These are phyloP conservation scores for Fusarium siculi DNA, from an alignment of 2,329 filamentous ascomycete species.

Conservation along the genomic window DNA sequence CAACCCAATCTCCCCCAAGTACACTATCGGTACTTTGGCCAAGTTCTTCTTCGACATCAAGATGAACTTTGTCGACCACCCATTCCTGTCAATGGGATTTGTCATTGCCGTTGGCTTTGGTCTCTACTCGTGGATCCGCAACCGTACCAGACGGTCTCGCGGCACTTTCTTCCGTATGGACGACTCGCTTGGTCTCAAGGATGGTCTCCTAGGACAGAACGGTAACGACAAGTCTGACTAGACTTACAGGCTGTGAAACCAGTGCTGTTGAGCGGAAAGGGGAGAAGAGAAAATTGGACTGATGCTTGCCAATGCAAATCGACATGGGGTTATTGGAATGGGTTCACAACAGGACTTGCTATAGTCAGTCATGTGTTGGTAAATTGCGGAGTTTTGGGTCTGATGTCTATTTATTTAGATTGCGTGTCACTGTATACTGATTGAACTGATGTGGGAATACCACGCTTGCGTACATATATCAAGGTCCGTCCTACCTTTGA, in stretches of 20 bases:
- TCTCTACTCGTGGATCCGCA: conserved; percentile 63
- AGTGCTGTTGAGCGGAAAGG: neutral
- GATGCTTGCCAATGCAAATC: neutral
- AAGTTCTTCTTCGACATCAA: conserved; percentile 77
- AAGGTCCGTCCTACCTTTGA: conserved; percentile 2
- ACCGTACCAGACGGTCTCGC: conserved; percentile 63
- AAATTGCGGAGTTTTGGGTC: conserved; percentile 43
- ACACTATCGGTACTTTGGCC: conserved; percentile 77
- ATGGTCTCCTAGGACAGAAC: conserved; percentile 68
- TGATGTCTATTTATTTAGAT: conserved; percentile 21
- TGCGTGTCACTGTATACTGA: conserved; percentile 33
- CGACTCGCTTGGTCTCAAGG: conserved; percentile 68
- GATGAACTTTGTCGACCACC: conserved; percentile 67
- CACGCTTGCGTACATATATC: conserved; percentile 30
- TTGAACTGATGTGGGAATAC: conserved; percentile 16
- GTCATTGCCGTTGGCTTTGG: conserved; percentile 67
- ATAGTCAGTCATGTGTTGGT: conserved; percentile 1
- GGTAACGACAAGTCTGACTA: conserved; percentile 52
- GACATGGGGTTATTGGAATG: conserved; percentile 20
- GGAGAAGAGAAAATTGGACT: neutral
- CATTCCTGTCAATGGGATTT: conserved; percentile 67
- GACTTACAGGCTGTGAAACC: neutral
- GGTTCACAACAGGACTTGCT: conserved; percentile 11
- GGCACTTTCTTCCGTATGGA: conserved; percentile 72
- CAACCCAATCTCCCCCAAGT: conserved; percentile 78